Percentiles rank a stretch among this genome's conserved stretches.
phyloP scores from a whole-genome alignment of 129 eudicot species.

The Tagetes erecta region DNA sequence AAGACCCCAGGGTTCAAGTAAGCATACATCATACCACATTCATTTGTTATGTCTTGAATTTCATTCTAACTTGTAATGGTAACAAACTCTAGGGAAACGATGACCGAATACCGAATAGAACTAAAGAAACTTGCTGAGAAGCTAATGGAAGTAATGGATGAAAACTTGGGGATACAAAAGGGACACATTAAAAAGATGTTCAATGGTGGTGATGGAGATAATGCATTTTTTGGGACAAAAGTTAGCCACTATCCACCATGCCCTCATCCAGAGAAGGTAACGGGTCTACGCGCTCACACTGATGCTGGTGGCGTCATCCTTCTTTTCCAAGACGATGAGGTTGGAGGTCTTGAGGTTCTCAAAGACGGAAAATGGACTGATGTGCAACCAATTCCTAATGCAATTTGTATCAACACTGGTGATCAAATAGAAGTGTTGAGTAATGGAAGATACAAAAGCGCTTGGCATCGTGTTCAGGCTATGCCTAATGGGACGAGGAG shows the following conservation, averaged over 20 bases:
- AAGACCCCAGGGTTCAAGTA: slow-evolving; percentile 69
- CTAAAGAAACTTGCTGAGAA: slow-evolving; percentile 56
- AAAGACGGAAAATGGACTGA: slow-evolving; percentile 69
- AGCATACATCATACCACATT: slow-evolving; percentile 8
- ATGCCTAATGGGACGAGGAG: slow-evolving; percentile 43
- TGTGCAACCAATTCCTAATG: slow-evolving; percentile 59
- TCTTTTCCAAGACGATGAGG: slow-evolving; percentile 72
- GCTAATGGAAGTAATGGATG: slow-evolving; percentile 67
- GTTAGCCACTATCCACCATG: slow-evolving; percentile 90
- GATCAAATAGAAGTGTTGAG: slow-evolving; percentile 79
- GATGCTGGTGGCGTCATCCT: slow-evolving; percentile 82
- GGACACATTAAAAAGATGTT: slow-evolving; percentile 64
- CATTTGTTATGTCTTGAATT: not conserved
- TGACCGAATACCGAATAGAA: slow-evolving; percentile 55
- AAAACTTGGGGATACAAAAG: slow-evolving; percentile 58
- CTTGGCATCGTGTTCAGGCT: slow-evolving; percentile 59
- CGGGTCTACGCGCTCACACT: slow-evolving; percentile 75
- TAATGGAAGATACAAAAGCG: slow-evolving; percentile 76
- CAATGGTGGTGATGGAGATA: slow-evolving; percentile 45
- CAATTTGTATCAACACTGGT: slow-evolving; percentile 73
- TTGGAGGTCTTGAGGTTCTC: slow-evolving; percentile 61
- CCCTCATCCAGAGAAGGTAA: slow-evolving; percentile 57
- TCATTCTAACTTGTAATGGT: not conserved
- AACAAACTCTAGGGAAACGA: slow-evolving; percentile 47
- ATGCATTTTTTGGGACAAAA: slow-evolving; percentile 79